Percentiles rank a stretch among this genome's conserved stretches.
Evolutionary conservation across 225 moss, liverwort and hornwort genomes (phyloP).

Genomic region (Antitrichia curtipendula): DNA sequence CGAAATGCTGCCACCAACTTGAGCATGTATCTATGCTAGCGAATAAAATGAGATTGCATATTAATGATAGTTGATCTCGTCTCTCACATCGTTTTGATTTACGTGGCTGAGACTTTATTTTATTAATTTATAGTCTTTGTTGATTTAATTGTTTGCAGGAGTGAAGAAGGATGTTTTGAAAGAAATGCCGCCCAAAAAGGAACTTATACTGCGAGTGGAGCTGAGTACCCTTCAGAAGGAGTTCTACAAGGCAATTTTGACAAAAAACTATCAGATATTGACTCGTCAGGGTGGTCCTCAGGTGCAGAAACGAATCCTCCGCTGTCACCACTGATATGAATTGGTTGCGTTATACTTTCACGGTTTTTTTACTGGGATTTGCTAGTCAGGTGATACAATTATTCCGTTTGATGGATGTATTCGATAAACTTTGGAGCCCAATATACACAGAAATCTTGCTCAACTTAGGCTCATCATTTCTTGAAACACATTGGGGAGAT

Average conservation of each 20-base stretch:
- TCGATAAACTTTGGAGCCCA: background rate
- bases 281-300: slow-evolving; percentile 88
- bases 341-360: background rate
- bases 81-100: background rate
- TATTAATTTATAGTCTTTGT: background rate
- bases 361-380: background rate
- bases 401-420: background rate
- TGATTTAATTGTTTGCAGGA: slow-evolving; percentile 28
- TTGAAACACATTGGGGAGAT: background rate
- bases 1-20: background rate
- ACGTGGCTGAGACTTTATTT: background rate
- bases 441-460: background rate
- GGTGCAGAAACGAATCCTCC: slow-evolving; percentile 16
- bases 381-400: background rate
- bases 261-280: slow-evolving; percentile 71
- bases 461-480: background rate
- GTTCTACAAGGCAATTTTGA: slow-evolving; percentile 75
- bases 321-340: background rate
- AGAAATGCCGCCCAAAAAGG: slow-evolving; percentile 89
- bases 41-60: background rate
- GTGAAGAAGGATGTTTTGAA: slow-evolving; percentile 87
- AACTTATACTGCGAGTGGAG: slow-evolving; percentile 87
- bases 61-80: background rate
- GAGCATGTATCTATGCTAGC: background rate
- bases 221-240: slow-evolving; percentile 76